Percentiles rank a stretch among this genome's conserved stretches.
Conservation (phyloP, 2,329 filamentous ascomycete genomes). For the Albifimbria verrucaria region DNA sequence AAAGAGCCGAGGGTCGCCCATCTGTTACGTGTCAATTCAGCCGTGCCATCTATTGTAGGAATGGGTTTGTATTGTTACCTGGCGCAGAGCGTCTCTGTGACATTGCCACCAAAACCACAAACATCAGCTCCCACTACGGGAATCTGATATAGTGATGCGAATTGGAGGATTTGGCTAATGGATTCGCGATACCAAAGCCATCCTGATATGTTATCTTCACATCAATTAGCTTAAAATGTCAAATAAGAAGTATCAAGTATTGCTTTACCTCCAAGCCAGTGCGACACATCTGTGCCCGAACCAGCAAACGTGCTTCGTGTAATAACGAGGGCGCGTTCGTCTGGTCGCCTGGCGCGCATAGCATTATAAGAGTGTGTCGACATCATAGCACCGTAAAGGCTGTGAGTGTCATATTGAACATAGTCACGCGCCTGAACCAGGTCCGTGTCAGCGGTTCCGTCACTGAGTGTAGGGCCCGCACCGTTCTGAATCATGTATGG, state of each 20-base stretch:
- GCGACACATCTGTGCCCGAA: slow-evolving; percentile 59
- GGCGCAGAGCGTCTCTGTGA: slow-evolving; percentile 17
- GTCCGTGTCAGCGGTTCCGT: slow-evolving; percentile 19
- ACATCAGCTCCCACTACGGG: slow-evolving; percentile 71
- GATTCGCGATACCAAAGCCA: slow-evolving; percentile 59
- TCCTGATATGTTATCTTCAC: slow-evolving; percentile 27
- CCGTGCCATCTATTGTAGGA: accelerated
- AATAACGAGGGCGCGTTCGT: slow-evolving; percentile 65
- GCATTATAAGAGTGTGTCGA: slow-evolving; percentile 59
- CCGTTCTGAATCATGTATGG: slow-evolving; percentile 23
- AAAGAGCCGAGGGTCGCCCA: slow-evolving; percentile 67
- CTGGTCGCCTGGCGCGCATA: slow-evolving; percentile 63
- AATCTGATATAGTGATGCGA: slow-evolving; percentile 63
- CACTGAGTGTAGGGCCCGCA: slow-evolving; percentile 18
- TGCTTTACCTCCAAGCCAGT: slow-evolving; percentile 51
- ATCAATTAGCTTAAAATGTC: not conserved
- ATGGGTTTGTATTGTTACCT: slow-evolving; percentile 4
- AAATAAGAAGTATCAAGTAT: not conserved
- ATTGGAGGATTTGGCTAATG: slow-evolving; percentile 57
- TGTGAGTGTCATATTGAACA: slow-evolving; percentile 60
- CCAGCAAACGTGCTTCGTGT: slow-evolving; percentile 75
- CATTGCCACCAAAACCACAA: slow-evolving; percentile 70
- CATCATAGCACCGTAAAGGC: slow-evolving; percentile 77
- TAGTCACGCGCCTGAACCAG: slow-evolving; percentile 16
- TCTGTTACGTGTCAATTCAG: slow-evolving; percentile 27